These are phyloP conservation scores for Rhizopus microsporus DNA, from an alignment of 371 early-diverging fungal genomes.

Conservation along the genomic window DNA sequence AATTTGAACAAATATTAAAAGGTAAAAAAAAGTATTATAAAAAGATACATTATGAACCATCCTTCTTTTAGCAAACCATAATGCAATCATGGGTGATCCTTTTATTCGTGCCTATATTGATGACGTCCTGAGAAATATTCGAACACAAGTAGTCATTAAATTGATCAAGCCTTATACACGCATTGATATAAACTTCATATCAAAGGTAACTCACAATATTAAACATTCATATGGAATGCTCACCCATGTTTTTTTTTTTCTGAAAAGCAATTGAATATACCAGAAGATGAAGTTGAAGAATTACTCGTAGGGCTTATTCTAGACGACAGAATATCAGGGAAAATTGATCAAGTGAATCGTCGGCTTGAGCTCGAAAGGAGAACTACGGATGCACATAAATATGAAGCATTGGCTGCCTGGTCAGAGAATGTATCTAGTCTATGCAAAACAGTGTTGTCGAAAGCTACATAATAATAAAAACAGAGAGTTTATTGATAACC, in stretches of 20 bases:
- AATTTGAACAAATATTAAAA: conserved; percentile 82
- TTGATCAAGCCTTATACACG: conserved; percentile 91
- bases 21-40: conserved; percentile 25
- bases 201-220: conserved; percentile 55
- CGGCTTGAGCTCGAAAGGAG: conserved; percentile 70
- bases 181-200: conserved; percentile 77
- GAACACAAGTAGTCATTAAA: conserved; percentile 83
- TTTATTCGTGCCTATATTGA: conserved; percentile 90
- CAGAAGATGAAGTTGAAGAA: conserved; percentile 79
- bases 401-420: conserved; percentile 78
- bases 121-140: conserved; percentile 87
- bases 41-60: neutral
- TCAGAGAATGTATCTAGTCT: conserved; percentile 63
- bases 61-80: conserved; percentile 56
- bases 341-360: conserved; percentile 85
- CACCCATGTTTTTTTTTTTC: neutral
- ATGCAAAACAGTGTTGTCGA: conserved; percentile 65
- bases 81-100: conserved; percentile 83
- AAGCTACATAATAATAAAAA: conserved; percentile 37
- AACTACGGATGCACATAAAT: conserved; percentile 65
- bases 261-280: conserved; percentile 73
- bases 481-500: conserved; percentile 11
- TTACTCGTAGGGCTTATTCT: conserved; percentile 83
- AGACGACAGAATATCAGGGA: conserved; percentile 80
- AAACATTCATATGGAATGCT: neutral